Base-by-base conservation (phyloP, 2,329 filamentous ascomycete species). In the Penicillium rolfsii region DNA sequence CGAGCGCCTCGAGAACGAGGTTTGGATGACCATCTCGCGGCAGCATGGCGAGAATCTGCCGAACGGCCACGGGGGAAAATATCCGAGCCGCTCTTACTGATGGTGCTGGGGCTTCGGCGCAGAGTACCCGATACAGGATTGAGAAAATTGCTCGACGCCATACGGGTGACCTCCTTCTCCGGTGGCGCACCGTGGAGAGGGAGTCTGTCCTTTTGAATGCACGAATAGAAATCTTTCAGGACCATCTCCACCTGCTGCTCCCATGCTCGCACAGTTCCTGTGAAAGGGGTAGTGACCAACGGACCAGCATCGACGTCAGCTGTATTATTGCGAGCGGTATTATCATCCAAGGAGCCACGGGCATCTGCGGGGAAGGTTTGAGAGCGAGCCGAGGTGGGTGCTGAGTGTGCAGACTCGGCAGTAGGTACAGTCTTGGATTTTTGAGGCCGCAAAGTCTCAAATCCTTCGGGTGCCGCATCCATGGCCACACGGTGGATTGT, bases 1-100 rank as follows among this genome's bases (percentile, higher is more conserved):
- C 90, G 85, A 26, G 90, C 89, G 30, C 62, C 67, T 50, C 93
- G 84, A 1, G 93, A 96, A 56, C 94, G 87, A 70, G 90, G 93
- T 78, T 96, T 97, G 40, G 90, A 91, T 48, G 87, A 85, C 90
- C 92, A 98, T 56, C 91, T 84, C 54, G 88, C 88, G 0, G 87
- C 85, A 62, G 83, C 81, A 52, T 83, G 82, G 64, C 86, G 80
- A 71, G 84, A 81, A 67, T 96, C 90, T 28, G 85, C 79, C 12
- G 87, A 84, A 49, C 91, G 85, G n/a, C 91, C 91, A 55, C 92
- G 87, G 19, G 83, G 85, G 57, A 86, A 87, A 28, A 78, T 74
- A 68, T 98, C 95, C 0, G 95, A 98, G 0, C 93, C 92, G 33
- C 93, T 88, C 77, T 96, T 97, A 82, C 93, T 97, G 61, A 98